Evolutionary conservation across 352 stramenopile genomes (phyloP).

Genomic region (Saprolegnia diclina): DNA sequence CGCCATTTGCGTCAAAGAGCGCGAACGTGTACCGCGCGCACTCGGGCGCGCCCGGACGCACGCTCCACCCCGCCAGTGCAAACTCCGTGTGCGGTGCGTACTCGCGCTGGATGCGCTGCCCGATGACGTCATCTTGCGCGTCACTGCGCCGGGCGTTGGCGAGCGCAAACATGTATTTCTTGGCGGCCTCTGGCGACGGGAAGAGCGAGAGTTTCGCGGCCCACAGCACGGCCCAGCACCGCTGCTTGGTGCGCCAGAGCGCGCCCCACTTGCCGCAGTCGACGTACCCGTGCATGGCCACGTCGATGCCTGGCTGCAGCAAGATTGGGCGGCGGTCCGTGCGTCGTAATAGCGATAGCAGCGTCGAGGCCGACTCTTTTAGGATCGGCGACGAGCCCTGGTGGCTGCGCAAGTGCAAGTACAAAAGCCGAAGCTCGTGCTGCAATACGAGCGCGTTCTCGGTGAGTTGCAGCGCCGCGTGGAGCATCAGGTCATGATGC

Average conservation of each 20-base stretch:
- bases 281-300: slow-evolving; percentile 47
- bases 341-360: slow-evolving; percentile 15
- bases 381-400: background rate
- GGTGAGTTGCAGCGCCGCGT: slow-evolving; percentile 24
- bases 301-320: slow-evolving; percentile 25
- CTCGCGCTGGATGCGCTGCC: slow-evolving; percentile 43
- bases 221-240: slow-evolving; percentile 56
- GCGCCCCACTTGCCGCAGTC: slow-evolving; percentile 52
- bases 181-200: slow-evolving; percentile 36
- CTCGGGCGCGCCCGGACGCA: slow-evolving; percentile 38
- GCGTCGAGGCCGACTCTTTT: background rate
- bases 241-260: slow-evolving; percentile 56
- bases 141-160: slow-evolving; percentile 28
- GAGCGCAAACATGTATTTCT: slow-evolving; percentile 56
- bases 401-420: slow-evolving; percentile 26
- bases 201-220: slow-evolving; percentile 60
- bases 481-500: slow-evolving; percentile 24
- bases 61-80: slow-evolving; percentile 39
- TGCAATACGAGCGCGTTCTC: slow-evolving; percentile 20
- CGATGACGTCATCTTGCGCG: slow-evolving; percentile 27
- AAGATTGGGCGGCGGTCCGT: slow-evolving; percentile 23
- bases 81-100: slow-evolving; percentile 49
- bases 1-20: slow-evolving; percentile 48
- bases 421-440: slow-evolving; percentile 9
- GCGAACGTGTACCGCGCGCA: slow-evolving; percentile 50